phyloP scores from a whole-genome alignment of 495 filamentous ascomycete genomes.

The Aspergillus steynii region DNA sequence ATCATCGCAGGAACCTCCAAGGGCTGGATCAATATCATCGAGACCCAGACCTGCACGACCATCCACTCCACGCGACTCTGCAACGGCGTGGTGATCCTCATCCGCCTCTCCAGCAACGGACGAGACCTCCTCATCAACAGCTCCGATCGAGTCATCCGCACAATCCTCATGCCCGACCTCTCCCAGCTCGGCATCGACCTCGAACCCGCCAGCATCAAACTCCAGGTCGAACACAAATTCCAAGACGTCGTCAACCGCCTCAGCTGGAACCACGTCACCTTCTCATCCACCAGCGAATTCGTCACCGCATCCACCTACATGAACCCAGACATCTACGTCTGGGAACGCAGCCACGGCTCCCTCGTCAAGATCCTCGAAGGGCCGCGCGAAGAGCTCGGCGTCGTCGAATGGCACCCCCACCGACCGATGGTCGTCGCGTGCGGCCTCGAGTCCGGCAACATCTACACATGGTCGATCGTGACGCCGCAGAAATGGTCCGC shows the following conservation, averaged over 20 bases:
- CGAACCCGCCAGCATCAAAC: slow-evolving; percentile 59
- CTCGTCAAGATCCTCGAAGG: slow-evolving; percentile 95
- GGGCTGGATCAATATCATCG: slow-evolving; percentile 93
- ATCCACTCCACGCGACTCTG: slow-evolving; percentile 86
- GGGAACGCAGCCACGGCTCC: slow-evolving; percentile 92
- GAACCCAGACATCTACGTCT: slow-evolving; percentile 97
- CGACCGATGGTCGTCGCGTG: slow-evolving; percentile 86
- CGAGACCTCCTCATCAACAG: slow-evolving; percentile 85
- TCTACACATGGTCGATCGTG: slow-evolving; percentile 92
- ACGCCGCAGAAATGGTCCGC: slow-evolving; percentile 96
- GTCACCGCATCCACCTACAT: slow-evolving; percentile 92
- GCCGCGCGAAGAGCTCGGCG: slow-evolving; percentile 89
- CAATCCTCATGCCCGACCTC: slow-evolving; percentile 72
- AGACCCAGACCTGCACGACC: slow-evolving; percentile 70
- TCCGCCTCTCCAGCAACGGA: slow-evolving; percentile 80
- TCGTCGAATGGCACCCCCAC: slow-evolving; percentile 95
- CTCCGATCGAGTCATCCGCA: slow-evolving; percentile 88
- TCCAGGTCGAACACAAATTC: slow-evolving; percentile 96
- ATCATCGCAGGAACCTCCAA: slow-evolving; percentile 91
- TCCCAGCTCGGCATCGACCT: slow-evolving; percentile 48
- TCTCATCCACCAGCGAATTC: slow-evolving; percentile 84
- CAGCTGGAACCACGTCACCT: slow-evolving; percentile 93
- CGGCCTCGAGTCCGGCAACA: slow-evolving; percentile 82
- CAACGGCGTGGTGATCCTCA: slow-evolving; percentile 81
- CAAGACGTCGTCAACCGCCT: slow-evolving; percentile 95